A percentile compares a stretch with the other conserved stretches of the same genome.
These are phyloP conservation scores for Tarenaya hassleriana DNA, from an alignment of 345 rosid genomes.

Conservation along the genomic window DNA sequence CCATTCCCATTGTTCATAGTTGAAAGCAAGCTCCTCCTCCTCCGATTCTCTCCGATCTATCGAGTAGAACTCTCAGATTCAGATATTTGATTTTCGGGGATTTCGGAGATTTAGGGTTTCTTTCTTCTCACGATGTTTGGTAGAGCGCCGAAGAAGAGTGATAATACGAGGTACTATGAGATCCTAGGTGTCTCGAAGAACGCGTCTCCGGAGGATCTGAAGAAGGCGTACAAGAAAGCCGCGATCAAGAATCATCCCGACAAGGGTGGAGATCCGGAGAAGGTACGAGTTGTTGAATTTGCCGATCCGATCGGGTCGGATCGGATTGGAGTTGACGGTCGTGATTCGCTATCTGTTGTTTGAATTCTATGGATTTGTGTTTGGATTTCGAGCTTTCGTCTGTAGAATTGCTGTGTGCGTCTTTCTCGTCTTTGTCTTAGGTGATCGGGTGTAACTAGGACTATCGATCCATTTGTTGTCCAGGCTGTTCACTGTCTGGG, in stretches of 20 bases:
- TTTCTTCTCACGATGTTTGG: conserved; percentile 53
- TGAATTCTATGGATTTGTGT: background rate
- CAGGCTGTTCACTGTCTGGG: no score
- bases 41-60: background rate
- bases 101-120: conserved; percentile 15
- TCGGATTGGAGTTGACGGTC: background rate
- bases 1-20: no score
- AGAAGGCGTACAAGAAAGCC: conserved; percentile 84
- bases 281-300: conserved; percentile 31
- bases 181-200: conserved; percentile 72
- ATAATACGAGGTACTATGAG: conserved; percentile 75
- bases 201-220: conserved; percentile 72
- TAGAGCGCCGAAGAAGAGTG: conserved; percentile 67
- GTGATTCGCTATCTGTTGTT: background rate
- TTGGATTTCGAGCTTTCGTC: no score
- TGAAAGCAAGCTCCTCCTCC: conserved; percentile 4
- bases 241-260: conserved; percentile 96
- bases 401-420: no score
- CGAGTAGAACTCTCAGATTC: no score
- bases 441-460: no score
- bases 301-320: background rate
- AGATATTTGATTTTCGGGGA: background rate
- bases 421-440: no score
- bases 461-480: no score
- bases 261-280: conserved; percentile 98